Percentiles rank a stretch among this genome's conserved stretches.
Conservation (phyloP, 768 basidiomycete genomes). For the Lanmaoa rubissima region DNA sequence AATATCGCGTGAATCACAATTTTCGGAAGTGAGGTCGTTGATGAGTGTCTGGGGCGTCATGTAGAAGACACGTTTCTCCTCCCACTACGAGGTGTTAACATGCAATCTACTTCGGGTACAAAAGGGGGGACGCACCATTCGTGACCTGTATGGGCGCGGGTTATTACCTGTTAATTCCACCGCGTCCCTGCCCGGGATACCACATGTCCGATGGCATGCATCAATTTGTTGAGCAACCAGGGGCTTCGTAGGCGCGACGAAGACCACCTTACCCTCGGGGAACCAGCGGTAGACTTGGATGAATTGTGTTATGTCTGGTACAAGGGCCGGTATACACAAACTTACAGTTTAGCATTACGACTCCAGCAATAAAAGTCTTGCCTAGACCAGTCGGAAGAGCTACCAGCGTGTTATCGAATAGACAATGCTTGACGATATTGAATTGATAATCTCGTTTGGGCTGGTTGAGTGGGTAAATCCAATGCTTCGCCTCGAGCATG, state of each 20-base stretch:
- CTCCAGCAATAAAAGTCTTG: conserved; percentile 97
- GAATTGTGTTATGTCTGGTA: conserved; percentile 2
- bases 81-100: conserved; percentile 51
- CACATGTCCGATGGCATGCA: conserved; percentile 90
- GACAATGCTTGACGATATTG: conserved; percentile 81
- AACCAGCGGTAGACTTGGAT: conserved; percentile 87
- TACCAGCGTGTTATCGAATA: conserved; percentile 93
- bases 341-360: conserved; percentile 92
- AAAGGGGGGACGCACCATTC: conserved; percentile 48
- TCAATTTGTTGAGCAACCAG: conserved; percentile 93
- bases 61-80: conserved; percentile 83
- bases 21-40: conserved; percentile 75
- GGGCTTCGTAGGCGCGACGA: conserved; percentile 95
- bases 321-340: background rate
- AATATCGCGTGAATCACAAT: conserved; percentile 76
- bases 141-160: conserved; percentile 47
- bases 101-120: background rate
- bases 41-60: conserved; percentile 95
- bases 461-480: conserved; percentile 89
- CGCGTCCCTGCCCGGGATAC: conserved; percentile 85
- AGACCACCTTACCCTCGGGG: conserved; percentile 87
- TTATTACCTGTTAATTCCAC: conserved; percentile 85
- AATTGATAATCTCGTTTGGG: conserved; percentile 92
- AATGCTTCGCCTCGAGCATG: conserved; percentile 75
- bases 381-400: conserved; percentile 95